phyloP scores from a whole-genome alignment of 75 land plant genomes.

The Ceratopteris richardii region DNA sequence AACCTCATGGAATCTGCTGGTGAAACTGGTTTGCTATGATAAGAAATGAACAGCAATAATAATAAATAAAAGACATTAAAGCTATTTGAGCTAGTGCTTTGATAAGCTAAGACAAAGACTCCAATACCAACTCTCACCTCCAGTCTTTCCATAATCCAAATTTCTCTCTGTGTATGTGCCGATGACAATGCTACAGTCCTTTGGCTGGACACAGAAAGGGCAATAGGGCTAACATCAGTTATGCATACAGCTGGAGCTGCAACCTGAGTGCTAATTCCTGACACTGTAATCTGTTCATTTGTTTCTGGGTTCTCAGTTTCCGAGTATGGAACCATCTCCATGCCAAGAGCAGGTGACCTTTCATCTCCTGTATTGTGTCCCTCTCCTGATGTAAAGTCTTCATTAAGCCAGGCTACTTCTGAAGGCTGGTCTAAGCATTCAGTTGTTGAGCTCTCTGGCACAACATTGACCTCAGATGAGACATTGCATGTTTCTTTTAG shows the following conservation, averaged over 20 bases:
- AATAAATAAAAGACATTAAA: too few relatives aligned
- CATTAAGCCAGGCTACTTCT: not conserved
- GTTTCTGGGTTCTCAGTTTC: not conserved
- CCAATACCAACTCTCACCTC: too few relatives aligned
- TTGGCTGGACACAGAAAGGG: not conserved
- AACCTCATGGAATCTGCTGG: too few relatives aligned
- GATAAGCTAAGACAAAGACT: too few relatives aligned
- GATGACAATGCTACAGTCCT: conserved; percentile 20
- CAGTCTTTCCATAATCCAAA: conserved; percentile 55
- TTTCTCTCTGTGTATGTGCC: conserved; percentile 41
- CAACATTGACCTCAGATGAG: too few relatives aligned
- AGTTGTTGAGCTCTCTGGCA: too few relatives aligned
- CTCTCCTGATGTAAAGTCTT: not conserved
- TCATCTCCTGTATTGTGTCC: not conserved
- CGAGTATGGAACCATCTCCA: not conserved
- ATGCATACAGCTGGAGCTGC: conserved; percentile 28
- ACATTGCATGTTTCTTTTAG: too few relatives aligned
- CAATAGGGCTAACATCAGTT: not conserved
- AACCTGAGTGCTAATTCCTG: conserved; percentile 9
- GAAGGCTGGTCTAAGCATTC: too few relatives aligned
- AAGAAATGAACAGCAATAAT: too few relatives aligned
- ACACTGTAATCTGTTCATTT: not conserved
- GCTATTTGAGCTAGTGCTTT: too few relatives aligned
- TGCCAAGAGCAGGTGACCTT: not conserved
- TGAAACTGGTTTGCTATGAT: too few relatives aligned